A percentile compares a stretch with the other conserved stretches of the same genome.
Evolutionary conservation across 192 early-diverging fungal genomes (phyloP).

Genomic region (Coemansia sp.): DNA sequence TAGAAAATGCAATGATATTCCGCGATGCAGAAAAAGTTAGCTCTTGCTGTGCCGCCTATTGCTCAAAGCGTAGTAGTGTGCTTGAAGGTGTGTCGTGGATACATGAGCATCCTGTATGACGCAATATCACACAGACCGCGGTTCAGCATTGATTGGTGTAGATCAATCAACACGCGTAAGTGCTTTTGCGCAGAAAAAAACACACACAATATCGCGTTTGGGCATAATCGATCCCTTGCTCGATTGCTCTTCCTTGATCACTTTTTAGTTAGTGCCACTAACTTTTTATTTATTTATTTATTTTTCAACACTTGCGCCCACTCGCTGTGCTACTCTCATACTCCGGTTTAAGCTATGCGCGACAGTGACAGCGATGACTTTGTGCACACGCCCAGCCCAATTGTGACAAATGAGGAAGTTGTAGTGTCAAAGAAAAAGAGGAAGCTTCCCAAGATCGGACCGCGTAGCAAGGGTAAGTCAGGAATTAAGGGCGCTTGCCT

Average conservation of each 20-base stretch:
- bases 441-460: constrained; percentile 7
- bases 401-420: neutral
- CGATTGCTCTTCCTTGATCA: neutral
- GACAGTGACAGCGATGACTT: constrained; percentile 4
- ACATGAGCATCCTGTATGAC: neutral
- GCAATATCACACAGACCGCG: constrained; percentile 1
- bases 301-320: neutral
- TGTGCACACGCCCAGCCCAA: neutral
- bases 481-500: neutral
- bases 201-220: neutral
- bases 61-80: neutral
- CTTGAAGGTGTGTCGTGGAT: neutral
- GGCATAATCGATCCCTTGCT: neutral
- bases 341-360: neutral
- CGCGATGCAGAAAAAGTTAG: neutral
- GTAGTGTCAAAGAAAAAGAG: constrained; percentile 16
- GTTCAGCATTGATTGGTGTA: neutral
- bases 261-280: neutral
- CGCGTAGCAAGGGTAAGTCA: constrained; percentile 28
- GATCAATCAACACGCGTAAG: neutral
- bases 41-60: neutral
- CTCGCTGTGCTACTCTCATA: neutral
- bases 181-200: neutral
- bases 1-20: neutral
- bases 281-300: neutral